Base-by-base conservation (phyloP, 345 rosid species). In the Lepidium aucheri region DNA sequence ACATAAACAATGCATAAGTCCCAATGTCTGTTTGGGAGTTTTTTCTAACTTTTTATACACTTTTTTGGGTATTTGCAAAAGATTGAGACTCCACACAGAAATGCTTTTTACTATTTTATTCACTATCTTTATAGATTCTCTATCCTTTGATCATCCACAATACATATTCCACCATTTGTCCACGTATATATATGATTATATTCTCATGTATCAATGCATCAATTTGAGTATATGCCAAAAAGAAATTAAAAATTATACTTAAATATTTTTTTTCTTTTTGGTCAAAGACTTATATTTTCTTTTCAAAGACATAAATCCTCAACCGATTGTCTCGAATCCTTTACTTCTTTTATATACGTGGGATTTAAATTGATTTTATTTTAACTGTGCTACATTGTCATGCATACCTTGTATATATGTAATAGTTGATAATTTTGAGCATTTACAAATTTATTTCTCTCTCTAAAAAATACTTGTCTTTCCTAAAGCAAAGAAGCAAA, bases 401-500 rank as follows among this genome's bases (percentile, higher is more conserved):
- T 26, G 4, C 32, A 28, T 28, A 28, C 32, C 32, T 28, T 6
- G 4, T 28, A 28, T 28, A 28, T 28, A 28, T 5, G 1, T 28
- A 28, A 6, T 4, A 46, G 57, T 26, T 57, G 20, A 18, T n/a
- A 54, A 43, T 9, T 18, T 20, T 10, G 60, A 51, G n/a, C 13
- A 42, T 51, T 39, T 11, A 53, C 42, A 28, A 39, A 32, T 8
- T 51, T 50, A n/a, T 17, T 24, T 56, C 40, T 41, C 39, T 38
- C 38, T 24, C 44, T 18, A 39, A 64, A 64, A 56, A 39, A 65
- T 56, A 72, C 76, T 65, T 72, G 66, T 72, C 76, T 65, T 57
- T 72, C 65, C 45, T 54, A 72, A 56, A 72, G 70, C 53, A 64
- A 59, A 72, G 70, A 72, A 64, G 70, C 70, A 72, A 72, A 72